phyloP scores from a whole-genome alignment of 2,329 filamentous ascomycete genomes.

The Clarireedia paspali region DNA sequence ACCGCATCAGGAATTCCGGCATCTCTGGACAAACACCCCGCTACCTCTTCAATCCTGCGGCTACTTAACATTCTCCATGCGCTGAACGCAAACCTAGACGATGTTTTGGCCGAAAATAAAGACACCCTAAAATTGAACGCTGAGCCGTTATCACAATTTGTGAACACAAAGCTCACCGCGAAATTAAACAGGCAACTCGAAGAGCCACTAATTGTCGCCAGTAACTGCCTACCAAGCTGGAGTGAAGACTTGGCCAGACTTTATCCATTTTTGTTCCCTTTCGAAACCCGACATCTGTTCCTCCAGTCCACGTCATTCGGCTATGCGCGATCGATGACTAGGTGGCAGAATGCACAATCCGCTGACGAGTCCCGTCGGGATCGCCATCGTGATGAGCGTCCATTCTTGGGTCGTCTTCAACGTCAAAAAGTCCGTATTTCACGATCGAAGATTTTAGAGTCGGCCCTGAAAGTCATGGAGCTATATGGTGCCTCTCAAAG shows the following conservation, averaged over 20 bases:
- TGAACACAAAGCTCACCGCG: slow-evolving; percentile 96
- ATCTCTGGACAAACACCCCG: slow-evolving; percentile 75
- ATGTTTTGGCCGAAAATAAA: slow-evolving; percentile 75
- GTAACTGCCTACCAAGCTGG: slow-evolving; percentile 92
- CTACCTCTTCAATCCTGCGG: slow-evolving; percentile 79
- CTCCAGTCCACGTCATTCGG: slow-evolving; percentile 97
- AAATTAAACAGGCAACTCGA: slow-evolving; percentile 96
- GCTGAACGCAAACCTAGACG: slow-evolving; percentile 86
- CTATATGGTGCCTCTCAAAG: slow-evolving; percentile 95
- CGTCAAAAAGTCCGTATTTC: slow-evolving; percentile 98
- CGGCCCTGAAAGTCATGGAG: slow-evolving; percentile 97
- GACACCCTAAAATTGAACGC: slow-evolving; percentile 62
- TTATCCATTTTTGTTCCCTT: slow-evolving; percentile 96
- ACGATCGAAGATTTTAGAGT: slow-evolving; percentile 88
- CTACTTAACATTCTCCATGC: slow-evolving; percentile 87
- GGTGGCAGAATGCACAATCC: slow-evolving; percentile 89
- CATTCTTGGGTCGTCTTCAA: slow-evolving; percentile 84
- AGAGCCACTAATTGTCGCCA: slow-evolving; percentile 93
- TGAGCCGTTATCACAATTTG: slow-evolving; percentile 86
- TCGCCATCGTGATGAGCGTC: slow-evolving; percentile 76
- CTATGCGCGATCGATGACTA: slow-evolving; percentile 92
- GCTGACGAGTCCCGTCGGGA: slow-evolving; percentile 75
- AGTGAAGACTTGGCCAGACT: slow-evolving; percentile 88
- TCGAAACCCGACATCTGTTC: slow-evolving; percentile 94
- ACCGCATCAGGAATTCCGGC: slow-evolving; percentile 59